Percentiles rank a stretch among this genome's conserved stretches.
Evolutionary conservation across 2,329 filamentous ascomycete genomes (phyloP).

Genomic region (Leptographium wingfieldii): DNA sequence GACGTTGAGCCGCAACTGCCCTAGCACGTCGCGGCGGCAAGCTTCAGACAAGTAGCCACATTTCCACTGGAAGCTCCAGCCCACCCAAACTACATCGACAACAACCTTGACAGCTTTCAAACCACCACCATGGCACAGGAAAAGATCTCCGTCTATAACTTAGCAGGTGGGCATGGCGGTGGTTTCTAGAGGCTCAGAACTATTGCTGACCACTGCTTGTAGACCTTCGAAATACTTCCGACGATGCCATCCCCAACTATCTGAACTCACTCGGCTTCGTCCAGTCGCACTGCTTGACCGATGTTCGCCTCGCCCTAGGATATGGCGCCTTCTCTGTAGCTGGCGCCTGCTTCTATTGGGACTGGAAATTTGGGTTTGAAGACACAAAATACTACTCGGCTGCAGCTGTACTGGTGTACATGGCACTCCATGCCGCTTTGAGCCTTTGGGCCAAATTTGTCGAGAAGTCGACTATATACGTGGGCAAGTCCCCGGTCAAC

Average conservation of each 20-base stretch:
- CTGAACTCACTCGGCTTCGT: constrained; percentile 76
- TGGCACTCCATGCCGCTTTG: constrained; percentile 62
- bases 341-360: constrained; percentile 75
- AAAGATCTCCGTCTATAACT: constrained; percentile 54
- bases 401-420: constrained; percentile 67
- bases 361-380: constrained; percentile 87
- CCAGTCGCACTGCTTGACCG: constrained; percentile 68
- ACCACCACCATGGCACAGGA: constrained; percentile 30
- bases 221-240: constrained; percentile 95
- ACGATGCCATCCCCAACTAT: constrained; percentile 90
- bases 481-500: constrained; percentile 53
- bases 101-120: not conserved
- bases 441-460: constrained; percentile 77
- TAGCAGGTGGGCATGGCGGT: constrained; percentile 37
- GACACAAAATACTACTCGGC: constrained; percentile 70
- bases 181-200: no score
- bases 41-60: constrained; percentile 7
- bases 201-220: constrained; percentile 7
- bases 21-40: not conserved
- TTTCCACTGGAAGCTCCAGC: constrained; percentile 4
- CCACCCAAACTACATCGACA: not conserved
- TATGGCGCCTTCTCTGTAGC: constrained; percentile 72
- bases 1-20: not conserved
- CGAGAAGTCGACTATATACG: constrained; percentile 72
- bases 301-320: constrained; percentile 72